Evolutionary conservation across 2,329 filamentous ascomycete species (phyloP).

Genomic region (Fusarium sp.): DNA sequence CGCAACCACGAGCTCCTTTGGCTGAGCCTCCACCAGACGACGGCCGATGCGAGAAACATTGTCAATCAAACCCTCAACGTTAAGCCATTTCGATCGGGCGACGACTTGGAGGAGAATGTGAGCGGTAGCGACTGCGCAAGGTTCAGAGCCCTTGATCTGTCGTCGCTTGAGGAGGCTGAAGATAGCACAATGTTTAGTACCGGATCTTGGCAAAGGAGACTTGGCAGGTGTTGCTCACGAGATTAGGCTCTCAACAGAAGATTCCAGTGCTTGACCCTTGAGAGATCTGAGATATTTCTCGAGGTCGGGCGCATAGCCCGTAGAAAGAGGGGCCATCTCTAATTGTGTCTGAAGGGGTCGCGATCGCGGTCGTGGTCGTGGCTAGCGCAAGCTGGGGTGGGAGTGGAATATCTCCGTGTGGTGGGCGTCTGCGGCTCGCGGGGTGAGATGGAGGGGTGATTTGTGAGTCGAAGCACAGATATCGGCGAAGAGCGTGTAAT

Average conservation of each 20-base stretch:
- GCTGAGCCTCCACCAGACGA: conserved; percentile 83
- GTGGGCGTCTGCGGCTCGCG: conserved; percentile 27
- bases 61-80: conserved; percentile 81
- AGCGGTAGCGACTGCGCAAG: conserved; percentile 91
- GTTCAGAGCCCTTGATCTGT: conserved; percentile 87
- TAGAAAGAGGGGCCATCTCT: conserved; percentile 51
- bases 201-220: not conserved
- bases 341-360: conserved; percentile 13
- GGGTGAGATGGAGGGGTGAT: conserved; percentile 36
- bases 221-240: conserved; percentile 66
- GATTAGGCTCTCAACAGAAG: conserved; percentile 84
- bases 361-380: conserved; percentile 11
- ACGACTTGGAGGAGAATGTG: conserved; percentile 90
- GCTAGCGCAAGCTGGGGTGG: conserved; percentile 38
- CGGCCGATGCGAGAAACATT: conserved; percentile 83
- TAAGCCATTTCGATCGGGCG: conserved; percentile 80
- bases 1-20: conserved; percentile 89
- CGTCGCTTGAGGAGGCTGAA: conserved; percentile 85
- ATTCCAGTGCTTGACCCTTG: conserved; percentile 79
- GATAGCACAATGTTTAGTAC: conserved; percentile 24
- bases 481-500: not conserved
- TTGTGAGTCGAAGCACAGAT: conserved; percentile 17
- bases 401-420: not conserved
- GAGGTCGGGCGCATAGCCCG: conserved; percentile 73
- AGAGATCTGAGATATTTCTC: conserved; percentile 83